These are phyloP conservation scores for Keqinozyma sinolaborantium DNA, from an alignment of 1,139 yeast genomes.

Conservation along the genomic window DNA sequence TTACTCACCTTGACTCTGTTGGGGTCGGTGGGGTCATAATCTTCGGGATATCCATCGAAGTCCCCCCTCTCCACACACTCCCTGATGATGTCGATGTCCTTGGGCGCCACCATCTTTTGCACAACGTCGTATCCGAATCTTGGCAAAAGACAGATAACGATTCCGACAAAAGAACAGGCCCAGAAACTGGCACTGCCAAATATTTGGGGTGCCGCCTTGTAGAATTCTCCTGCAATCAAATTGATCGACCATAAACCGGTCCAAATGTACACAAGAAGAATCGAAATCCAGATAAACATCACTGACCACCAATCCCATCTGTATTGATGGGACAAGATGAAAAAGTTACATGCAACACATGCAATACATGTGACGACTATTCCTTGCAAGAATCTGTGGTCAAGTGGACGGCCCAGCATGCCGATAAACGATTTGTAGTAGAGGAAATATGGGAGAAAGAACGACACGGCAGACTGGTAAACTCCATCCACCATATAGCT, in stretches of 20 bases:
- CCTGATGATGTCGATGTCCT: constrained; percentile 81
- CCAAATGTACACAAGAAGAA: constrained; percentile 75
- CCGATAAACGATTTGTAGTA: constrained; percentile 55
- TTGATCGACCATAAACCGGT: constrained; percentile 81
- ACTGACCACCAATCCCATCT: constrained; percentile 93
- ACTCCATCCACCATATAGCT: constrained; percentile 83
- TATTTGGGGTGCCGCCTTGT: constrained; percentile 68
- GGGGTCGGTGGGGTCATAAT: constrained; percentile 66
- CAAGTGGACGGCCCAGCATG: constrained; percentile 60
- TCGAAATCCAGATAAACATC: constrained; percentile 60
- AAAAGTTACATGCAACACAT: constrained; percentile 74
- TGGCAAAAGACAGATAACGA: constrained; percentile 71
- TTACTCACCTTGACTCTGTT: constrained; percentile 35
- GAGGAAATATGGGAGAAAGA: constrained; percentile 80
- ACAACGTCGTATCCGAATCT: constrained; percentile 65
- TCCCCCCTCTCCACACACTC: constrained; percentile 68
- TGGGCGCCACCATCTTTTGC: constrained; percentile 63
- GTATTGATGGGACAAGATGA: constrained; percentile 76
- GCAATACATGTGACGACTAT: constrained; percentile 75
- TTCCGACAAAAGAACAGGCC: constrained; percentile 77
- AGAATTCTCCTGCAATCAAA: constrained; percentile 61
- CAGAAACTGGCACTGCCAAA: constrained; percentile 76
- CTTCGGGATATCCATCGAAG: constrained; percentile 52
- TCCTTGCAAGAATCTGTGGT: constrained; percentile 88
- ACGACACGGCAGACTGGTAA: constrained; percentile 82